phyloP scores from a whole-genome alignment of 164 flowering plant genomes.

The Annona cherimola region DNA sequence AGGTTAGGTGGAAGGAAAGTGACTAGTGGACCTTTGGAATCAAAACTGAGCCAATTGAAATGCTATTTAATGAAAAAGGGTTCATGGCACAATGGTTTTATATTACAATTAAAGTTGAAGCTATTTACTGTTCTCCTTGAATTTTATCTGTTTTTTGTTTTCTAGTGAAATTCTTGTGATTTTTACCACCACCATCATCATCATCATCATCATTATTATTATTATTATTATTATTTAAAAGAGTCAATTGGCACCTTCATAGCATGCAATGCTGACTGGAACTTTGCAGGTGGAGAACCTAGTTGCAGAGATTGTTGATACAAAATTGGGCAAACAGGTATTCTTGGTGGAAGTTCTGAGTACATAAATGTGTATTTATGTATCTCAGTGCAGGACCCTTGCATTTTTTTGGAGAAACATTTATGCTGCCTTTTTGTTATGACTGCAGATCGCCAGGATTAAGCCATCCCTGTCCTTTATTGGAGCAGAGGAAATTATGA shows the following conservation, averaged over 20 bases:
- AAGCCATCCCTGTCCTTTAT: constrained; percentile 84
- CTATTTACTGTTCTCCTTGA: too few species aligned
- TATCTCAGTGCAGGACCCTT: background rate
- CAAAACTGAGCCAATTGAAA: too few species aligned
- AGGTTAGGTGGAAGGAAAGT: too few species aligned
- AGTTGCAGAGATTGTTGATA: constrained; percentile 91
- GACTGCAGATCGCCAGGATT: constrained; percentile 64
- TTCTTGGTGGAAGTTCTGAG: background rate
- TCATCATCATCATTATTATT: too few species aligned
- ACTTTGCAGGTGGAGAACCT: constrained; percentile 76
- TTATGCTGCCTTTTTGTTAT: background rate
- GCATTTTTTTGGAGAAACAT: background rate
- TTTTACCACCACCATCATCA: too few species aligned
- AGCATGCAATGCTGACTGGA: background rate
- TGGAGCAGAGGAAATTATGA: constrained; percentile 95
- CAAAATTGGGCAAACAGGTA: constrained; percentile 97
- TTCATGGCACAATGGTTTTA: too few species aligned
- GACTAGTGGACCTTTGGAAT: too few species aligned
- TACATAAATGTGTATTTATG: background rate
- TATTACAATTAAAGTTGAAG: too few species aligned
- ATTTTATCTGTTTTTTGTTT: too few species aligned
- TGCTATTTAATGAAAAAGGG: too few species aligned
- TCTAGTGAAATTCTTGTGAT: too few species aligned
- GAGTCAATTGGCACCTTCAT: background rate
- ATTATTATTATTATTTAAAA: too few species aligned